Percentiles rank a stretch among this genome's conserved stretches.
These are phyloP conservation scores for Pseudotsuga menziesii DNA, from an alignment of 75 land plant genomes.

Conservation along the genomic window DNA sequence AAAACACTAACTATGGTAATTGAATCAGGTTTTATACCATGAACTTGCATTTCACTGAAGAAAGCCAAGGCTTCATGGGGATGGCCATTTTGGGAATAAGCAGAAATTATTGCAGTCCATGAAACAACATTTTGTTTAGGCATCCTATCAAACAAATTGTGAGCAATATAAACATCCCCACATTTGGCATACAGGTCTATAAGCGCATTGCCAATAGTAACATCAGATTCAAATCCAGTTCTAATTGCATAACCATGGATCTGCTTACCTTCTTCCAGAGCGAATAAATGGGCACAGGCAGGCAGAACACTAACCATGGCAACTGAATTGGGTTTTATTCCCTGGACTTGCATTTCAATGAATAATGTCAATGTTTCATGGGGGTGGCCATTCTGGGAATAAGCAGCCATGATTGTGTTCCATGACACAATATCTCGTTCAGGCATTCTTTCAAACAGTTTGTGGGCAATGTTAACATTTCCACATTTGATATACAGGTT, in stretches of 20 bases:
- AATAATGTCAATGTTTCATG: constrained; percentile 16
- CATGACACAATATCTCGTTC: constrained; percentile 17
- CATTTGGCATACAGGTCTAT: background rate
- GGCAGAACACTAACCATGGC: constrained; percentile 15
- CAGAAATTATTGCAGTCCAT: background rate
- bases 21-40: background rate
- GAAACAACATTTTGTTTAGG: background rate
- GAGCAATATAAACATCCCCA: background rate
- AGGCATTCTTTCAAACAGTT: constrained; percentile 17
- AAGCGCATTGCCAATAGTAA: background rate
- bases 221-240: background rate
- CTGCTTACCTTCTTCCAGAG: constrained; percentile 15
- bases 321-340: constrained; percentile 15
- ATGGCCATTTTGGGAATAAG: background rate
- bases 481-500: constrained; percentile 29
- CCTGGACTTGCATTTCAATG: constrained; percentile 12
- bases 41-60: background rate
- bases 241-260: constrained; percentile 4
- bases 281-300: constrained; percentile 21
- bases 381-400: constrained; percentile 9
- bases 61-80: background rate
- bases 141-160: background rate
- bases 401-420: constrained; percentile 22
- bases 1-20: constrained; percentile 5
- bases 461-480: constrained; percentile 8